Conservation (phyloP, 495 filamentous ascomycete genomes). For the Astrothelium subdiscretum region DNA sequence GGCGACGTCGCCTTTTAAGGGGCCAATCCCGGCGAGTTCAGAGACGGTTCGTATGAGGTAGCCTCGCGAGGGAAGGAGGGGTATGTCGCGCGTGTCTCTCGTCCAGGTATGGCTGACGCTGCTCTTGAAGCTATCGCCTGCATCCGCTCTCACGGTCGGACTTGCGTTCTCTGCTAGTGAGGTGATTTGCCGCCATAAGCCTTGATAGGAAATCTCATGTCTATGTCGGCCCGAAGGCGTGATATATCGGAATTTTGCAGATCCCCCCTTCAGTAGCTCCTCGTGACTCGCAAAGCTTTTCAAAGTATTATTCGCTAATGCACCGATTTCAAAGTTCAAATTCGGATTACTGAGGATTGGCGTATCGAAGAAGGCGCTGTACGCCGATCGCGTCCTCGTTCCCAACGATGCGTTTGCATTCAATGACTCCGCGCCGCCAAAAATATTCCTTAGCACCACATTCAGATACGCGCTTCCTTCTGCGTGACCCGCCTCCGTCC, state of each 20-base stretch:
- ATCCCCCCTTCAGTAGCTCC: constrained; percentile 72
- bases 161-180: constrained; percentile 61
- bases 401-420: constrained; percentile 75
- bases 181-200: constrained; percentile 80
- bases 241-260: constrained; percentile 62
- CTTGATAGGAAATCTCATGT: constrained; percentile 69
- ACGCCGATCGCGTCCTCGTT: constrained; percentile 79
- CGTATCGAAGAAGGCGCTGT: constrained; percentile 69
- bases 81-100: constrained; percentile 65
- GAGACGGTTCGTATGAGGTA: constrained; percentile 63
- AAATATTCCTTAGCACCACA: constrained; percentile 74
- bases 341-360: constrained; percentile 76
- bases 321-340: constrained; percentile 61
- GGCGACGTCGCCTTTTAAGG: constrained; percentile 74
- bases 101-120: constrained; percentile 72
- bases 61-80: constrained; percentile 69
- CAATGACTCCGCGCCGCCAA: constrained; percentile 87
- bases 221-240: constrained; percentile 42
- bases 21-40: constrained; percentile 79
- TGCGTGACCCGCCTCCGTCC: constrained; percentile 80
- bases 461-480: constrained; percentile 88
- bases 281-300: constrained; percentile 91
- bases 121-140: constrained; percentile 85
- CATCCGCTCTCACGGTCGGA: constrained; percentile 66
- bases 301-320: constrained; percentile 63